Conservation (phyloP, 225 moss, liverwort and hornwort genomes). For the Thuidium tamariscinum region DNA sequence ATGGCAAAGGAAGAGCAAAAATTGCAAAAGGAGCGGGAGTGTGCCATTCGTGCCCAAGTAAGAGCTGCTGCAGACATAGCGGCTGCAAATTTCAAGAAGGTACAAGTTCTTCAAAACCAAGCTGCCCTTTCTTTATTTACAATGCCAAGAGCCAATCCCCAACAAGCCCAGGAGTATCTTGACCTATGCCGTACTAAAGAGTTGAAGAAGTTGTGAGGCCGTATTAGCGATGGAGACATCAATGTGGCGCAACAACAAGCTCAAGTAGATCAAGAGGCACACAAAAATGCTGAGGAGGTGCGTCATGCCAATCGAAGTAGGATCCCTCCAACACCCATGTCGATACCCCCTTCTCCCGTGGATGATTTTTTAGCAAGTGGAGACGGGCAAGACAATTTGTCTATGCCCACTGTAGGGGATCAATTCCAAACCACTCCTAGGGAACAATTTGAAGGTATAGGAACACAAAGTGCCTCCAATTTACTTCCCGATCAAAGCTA, state of each 20-base stretch:
- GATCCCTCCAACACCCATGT: neutral
- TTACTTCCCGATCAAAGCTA: too few relatives aligned
- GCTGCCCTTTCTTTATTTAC: neutral
- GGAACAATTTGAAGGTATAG: too few relatives aligned
- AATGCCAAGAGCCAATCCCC: rapidly evolving
- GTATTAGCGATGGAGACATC: neutral
- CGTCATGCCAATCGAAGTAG: rapidly evolving
- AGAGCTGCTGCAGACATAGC: rapidly evolving
- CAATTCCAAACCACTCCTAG: neutral
- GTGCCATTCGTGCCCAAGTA: rapidly evolving
- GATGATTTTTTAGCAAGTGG: neutral
- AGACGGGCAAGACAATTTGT: neutral
- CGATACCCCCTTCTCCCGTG: rapidly evolving
- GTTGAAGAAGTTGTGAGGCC: rapidly evolving
- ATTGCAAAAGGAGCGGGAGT: rapidly evolving
- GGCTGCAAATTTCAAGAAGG: neutral
- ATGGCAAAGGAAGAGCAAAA: neutral
- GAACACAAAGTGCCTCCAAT: too few relatives aligned
- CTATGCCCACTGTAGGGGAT: rapidly evolving
- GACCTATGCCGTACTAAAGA: rapidly evolving
- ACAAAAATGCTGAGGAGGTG: rapidly evolving
- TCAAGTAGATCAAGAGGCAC: rapidly evolving
- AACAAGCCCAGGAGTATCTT: neutral
- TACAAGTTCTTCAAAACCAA: neutral
- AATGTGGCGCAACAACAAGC: rapidly evolving